Base-by-base conservation (phyloP, 176 grass and related monocot species). In the Tuctoria greenei region DNA sequence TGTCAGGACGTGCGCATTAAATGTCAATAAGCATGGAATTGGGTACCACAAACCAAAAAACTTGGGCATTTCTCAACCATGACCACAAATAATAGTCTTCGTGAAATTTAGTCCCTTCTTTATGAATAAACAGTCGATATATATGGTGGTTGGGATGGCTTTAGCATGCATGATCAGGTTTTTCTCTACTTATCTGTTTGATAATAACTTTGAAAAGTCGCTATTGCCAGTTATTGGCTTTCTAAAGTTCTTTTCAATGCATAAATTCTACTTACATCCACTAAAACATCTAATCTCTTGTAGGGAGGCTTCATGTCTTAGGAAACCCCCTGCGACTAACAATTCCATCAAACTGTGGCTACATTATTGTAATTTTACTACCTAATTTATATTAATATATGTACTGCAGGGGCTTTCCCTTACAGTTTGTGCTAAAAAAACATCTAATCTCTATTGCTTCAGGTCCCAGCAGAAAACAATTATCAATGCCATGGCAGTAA, bases 391-490 rank as follows among this genome's bases (percentile, higher is more conserved):
- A n/a, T n/a, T n/a, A n/a, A n/a, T n/a, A n/a, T n/a, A n/a, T n/a
- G n/a, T n/a, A n/a, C n/a, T n/a, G n/a, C n/a, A n/a, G n/a, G n/a
- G n/a, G n/a, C n/a, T n/a, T n/a, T n/a, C n/a, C n/a, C n/a, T n/a
- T n/a, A n/a, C n/a, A n/a, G n/a, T n/a, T n/a, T n/a, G n/a, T n/a
- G n/a, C n/a, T n/a, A n/a, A n/a, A n/a, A 45, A 83, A 23, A 73
- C 20, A 46, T 54, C 47, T 80, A 38, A 43, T 60, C 2, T 34
- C 3, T 54, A 50, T 78, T 24, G 60, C 23, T 73, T 66, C 78
- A 99, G 95, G 76, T 99, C 95, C 12, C 95, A 95, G 73, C 95
- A 99, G 73, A 99, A 95, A 89, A 99, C 95, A 40, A 95, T 99
- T 72, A 88, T 99, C 57, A 99, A 99, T 75, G 45, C 95, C 16